Base-by-base conservation (phyloP, 2,329 filamentous ascomycete genomes). In the Dryadomyces sulphureus region DNA sequence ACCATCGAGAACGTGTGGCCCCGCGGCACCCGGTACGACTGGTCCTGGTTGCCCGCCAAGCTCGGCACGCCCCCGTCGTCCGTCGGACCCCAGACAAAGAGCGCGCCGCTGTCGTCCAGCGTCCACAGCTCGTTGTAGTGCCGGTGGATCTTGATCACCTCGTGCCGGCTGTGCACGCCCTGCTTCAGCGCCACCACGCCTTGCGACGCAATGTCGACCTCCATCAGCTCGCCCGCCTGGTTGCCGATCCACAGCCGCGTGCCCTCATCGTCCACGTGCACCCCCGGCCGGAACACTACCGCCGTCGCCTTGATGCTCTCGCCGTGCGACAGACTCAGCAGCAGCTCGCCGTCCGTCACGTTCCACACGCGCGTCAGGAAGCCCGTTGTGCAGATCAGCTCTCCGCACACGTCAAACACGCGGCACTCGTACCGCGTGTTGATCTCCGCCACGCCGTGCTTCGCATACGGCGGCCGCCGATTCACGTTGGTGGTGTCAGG, bases 91-190 rank as follows among this genome's bases (percentile, higher is more conserved):
- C 92, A 98, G 5, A 96, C 75, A 53, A 87, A 79, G 14, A 98
- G 66, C 40, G 83, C 84, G 11, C 92, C 92, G 41, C 83, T 79
- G 52, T 95, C 89, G 59, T 96, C 92, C 41, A 98, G 62, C 0
- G 89, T 89, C 92, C 92, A 98, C 60, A 98, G 76, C 56, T 95
- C 85, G 53, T 87, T 86, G 51, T 78, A 81, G 60, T 93, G 83
- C 35, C 92, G 79, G 58, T 86, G 83, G 38, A 98, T 94, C 55
- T 80, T 86, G 52, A 85, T 75, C 43, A 98, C 75, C 54, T 94
- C 85, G 50, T 79, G 73, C 38, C 85, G 78, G 7, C 79, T 77
- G 56, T 96, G 92, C 2, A 84, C 84, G 43, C 71, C 78, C 2
- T 74, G 65, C 55, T 83, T 85, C 17, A 73, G 82, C 24, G 73